Evolutionary conservation across 2,329 filamentous ascomycete species (phyloP), one percentile per base, ranked within the genome.

Genomic region (Fusarium sp.): DNA sequence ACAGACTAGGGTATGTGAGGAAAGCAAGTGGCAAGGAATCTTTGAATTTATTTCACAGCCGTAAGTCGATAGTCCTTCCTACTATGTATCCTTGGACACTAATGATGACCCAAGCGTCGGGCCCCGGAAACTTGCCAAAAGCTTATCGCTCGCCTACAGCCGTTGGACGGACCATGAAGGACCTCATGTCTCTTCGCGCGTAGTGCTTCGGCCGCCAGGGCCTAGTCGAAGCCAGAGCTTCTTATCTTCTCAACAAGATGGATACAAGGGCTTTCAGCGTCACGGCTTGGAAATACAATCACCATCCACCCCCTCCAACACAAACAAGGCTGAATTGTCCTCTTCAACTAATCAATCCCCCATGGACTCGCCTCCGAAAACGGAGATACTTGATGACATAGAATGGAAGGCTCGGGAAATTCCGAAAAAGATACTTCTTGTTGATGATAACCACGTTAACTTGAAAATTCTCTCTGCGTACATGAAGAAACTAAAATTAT

Each of bases 41-140:
- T 57, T 57, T 10, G 54, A 57, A 18, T 57, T 57, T 23, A 16
- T 57, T 9, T 41, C 42, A 5, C 54, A 57, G 15, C 54, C 54
- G 54, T 57, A 34, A 34, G 54, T 41, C n/a, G 4, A 34, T 31
- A 4, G 23, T 23, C 20, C 15, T 23, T 13, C 15, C 5, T 16
- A 12, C 16, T 10, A 4, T 30, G 4, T 18, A 23, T 3, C 8
- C 13, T 33, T 8, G 8, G 6, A 12, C 1, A 18, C n/a, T 50
- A 26, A 33, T 12, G 20, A 50, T 2, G 9, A 26, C 2, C 10
- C 18, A 20, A 57, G 54, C 2, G 6, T 31, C 13, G 54, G 54
- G 4, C 54, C 54, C 4, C 30, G 54, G 5, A 57, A 57, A 30
- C 34, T 57, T 9, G 54, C 44, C 8, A 49, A 34, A 10, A 41